Conservation (phyloP, 2,329 filamentous ascomycete genomes). For the Trichoderma sp. region DNA sequence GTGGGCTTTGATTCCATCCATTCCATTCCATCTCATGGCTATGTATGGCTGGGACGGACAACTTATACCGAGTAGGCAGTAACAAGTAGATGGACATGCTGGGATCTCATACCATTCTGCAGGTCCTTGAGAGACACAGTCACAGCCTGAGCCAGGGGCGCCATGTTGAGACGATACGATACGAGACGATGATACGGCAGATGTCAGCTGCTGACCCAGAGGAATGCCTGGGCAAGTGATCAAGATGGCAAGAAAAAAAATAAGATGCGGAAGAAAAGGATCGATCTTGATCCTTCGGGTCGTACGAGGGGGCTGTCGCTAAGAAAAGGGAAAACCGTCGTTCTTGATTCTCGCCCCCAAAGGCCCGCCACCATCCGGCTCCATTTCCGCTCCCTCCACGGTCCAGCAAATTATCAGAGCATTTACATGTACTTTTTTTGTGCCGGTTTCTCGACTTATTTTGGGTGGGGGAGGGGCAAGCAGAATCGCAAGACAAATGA, state of each 20-base stretch:
- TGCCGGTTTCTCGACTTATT: background rate
- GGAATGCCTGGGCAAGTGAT: background rate
- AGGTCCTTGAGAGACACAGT: slow-evolving; percentile 64
- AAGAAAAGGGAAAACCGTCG: background rate
- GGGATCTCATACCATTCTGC: slow-evolving; percentile 50
- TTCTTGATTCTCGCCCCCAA: background rate
- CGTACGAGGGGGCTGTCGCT: background rate
- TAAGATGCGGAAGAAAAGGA: slow-evolving; percentile 9
- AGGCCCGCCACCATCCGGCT: background rate
- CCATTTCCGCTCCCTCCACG: slow-evolving; percentile 10
- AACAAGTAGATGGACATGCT: background rate
- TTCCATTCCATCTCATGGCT: background rate
- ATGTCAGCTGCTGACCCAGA: slow-evolving; percentile 13
- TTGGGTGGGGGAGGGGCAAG: slow-evolving; percentile 11
- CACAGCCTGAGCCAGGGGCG: slow-evolving; percentile 54
- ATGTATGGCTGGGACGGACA: background rate
- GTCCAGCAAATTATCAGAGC: background rate
- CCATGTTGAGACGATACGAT: slow-evolving; percentile 28
- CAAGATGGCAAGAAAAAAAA: no score
- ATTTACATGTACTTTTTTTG: background rate
- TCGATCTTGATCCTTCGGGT: background rate
- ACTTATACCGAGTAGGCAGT: background rate
- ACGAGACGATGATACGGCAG: background rate
- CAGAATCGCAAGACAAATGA: background rate
- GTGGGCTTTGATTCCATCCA: background rate